A percentile compares a stretch with the other conserved stretches of the same genome.
Conservation (phyloP, 2,329 filamentous ascomycete species). For the Penicillium rolfsii region DNA sequence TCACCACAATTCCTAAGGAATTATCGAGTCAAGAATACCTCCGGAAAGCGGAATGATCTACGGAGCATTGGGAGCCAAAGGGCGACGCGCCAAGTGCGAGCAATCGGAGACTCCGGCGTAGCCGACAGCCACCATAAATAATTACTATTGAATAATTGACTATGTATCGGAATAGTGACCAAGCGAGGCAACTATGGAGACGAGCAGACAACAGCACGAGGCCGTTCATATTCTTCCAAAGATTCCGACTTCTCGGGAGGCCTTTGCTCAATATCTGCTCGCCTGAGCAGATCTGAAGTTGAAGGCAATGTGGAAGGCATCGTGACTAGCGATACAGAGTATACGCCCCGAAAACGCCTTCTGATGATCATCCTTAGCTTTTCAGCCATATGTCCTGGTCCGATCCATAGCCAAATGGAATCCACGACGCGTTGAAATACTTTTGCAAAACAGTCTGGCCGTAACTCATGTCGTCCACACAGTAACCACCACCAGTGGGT, state of each 20-base stretch:
- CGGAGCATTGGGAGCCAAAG: not conserved
- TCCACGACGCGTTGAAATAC: slow-evolving; percentile 33
- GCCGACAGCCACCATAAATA: not conserved
- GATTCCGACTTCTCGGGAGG: not conserved
- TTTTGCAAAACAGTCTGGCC: slow-evolving; percentile 27
- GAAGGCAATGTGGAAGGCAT: not conserved
- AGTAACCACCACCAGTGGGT: slow-evolving; percentile 32
- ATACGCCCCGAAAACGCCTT: not conserved
- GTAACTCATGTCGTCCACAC: slow-evolving; percentile 34
- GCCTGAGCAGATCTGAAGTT: not conserved
- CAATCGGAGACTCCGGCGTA: not conserved
- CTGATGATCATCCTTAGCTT: not conserved
- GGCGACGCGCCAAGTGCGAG: not conserved
- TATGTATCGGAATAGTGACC: not conserved
- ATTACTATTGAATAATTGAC: not conserved
- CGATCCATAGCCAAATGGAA: slow-evolving; percentile 27
- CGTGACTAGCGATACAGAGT: not conserved
- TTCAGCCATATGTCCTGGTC: slow-evolving; percentile 26
- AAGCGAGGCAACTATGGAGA: not conserved
- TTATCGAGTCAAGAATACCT: not conserved
- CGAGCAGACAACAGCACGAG: not conserved
- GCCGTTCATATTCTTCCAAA: not conserved
- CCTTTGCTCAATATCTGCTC: not conserved
- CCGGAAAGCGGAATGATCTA: not conserved
- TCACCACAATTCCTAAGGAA: not conserved